phyloP scores from a whole-genome alignment of 108 stramenopile species.

The Skeletonema costatum region DNA sequence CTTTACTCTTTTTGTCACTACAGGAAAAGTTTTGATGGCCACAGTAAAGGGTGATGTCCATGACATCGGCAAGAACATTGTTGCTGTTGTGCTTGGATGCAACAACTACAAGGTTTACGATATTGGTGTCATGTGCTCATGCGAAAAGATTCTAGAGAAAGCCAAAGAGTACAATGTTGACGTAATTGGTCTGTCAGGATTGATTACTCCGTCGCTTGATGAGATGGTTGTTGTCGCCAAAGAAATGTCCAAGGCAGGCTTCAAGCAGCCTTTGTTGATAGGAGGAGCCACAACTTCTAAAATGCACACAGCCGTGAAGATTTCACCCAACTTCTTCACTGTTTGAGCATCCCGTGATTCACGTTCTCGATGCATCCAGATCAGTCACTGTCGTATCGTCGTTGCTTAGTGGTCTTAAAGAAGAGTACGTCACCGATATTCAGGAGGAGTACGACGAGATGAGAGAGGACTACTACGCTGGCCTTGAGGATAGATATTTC shows the following conservation, averaged over 20 bases:
- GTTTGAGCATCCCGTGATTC: constrained; percentile 95
- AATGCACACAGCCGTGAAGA: constrained; percentile 99
- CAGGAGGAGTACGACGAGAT: constrained; percentile 96
- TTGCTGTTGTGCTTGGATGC: constrained; percentile 98
- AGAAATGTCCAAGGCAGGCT: constrained; percentile 94
- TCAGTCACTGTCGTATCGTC: constrained; percentile 97
- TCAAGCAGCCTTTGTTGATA: constrained; percentile 95
- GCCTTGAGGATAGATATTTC: constrained; percentile 95
- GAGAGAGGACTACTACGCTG: constrained; percentile 98
- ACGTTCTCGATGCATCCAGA: constrained; percentile 98
- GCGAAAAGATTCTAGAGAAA: constrained; percentile 94
- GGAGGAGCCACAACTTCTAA: constrained; percentile 99
- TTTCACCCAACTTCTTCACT: constrained; percentile 94
- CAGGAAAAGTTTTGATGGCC: constrained; percentile 97
- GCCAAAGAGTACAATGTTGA: constrained; percentile 96
- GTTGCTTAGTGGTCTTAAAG: constrained; percentile 86
- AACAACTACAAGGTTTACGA: constrained; percentile 99
- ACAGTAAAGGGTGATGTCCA: constrained; percentile 99
- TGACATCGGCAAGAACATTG: constrained; percentile 99
- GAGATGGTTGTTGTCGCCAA: constrained; percentile 99
- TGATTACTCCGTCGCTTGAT: constrained; percentile 99
- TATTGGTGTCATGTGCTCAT: constrained; percentile 98
- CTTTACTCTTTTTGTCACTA: neutral
- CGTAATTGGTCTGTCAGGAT: constrained; percentile 97
- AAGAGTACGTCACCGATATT: constrained; percentile 93